Conservation (phyloP, 2,329 filamentous ascomycete genomes). For the Incumbomyces delicatus region DNA sequence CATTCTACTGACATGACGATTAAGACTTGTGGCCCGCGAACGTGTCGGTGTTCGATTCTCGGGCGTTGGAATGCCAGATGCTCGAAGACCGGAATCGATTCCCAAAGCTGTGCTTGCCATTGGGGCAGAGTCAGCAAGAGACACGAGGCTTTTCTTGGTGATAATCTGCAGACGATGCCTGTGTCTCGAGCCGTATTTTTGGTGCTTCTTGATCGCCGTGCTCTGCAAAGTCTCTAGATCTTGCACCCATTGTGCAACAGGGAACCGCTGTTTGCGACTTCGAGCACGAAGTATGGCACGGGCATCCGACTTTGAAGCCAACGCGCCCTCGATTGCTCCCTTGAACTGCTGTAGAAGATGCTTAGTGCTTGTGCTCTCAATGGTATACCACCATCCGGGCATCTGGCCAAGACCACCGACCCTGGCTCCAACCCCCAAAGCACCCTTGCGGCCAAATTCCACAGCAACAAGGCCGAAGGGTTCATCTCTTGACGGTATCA, state of each 20-base stretch:
- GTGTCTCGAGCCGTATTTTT: neutral
- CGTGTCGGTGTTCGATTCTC: neutral
- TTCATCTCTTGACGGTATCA: conserved; percentile 51
- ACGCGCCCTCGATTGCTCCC: conserved; percentile 42
- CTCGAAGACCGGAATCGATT: no score
- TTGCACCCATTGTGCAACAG: conserved; percentile 49
- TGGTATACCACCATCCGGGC: conserved; percentile 53
- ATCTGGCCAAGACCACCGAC: conserved; percentile 51
- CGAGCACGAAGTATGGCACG: conserved; percentile 47
- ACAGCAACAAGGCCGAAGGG: conserved; percentile 52
- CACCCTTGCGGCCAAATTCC: conserved; percentile 51
- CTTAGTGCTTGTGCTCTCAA: conserved; percentile 46
- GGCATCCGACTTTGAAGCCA: conserved; percentile 40
- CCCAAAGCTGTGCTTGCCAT: no score
- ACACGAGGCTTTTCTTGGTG: neutral
- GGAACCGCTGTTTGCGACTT: conserved; percentile 48
- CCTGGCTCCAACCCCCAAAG: conserved; percentile 47
- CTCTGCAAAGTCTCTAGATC: conserved; percentile 45
- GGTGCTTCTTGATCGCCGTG: neutral
- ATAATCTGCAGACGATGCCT: neutral
- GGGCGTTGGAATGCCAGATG: neutral
- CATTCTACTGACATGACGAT: neutral
- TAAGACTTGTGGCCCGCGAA: neutral
- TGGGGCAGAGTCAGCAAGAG: neutral
- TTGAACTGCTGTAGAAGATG: conserved; percentile 50